Percentiles rank a stretch among this genome's conserved stretches.
These are phyloP conservation scores for Cryptococcus sp. DNA, from an alignment of 1,284 basidiomycete species.

Conservation along the genomic window DNA sequence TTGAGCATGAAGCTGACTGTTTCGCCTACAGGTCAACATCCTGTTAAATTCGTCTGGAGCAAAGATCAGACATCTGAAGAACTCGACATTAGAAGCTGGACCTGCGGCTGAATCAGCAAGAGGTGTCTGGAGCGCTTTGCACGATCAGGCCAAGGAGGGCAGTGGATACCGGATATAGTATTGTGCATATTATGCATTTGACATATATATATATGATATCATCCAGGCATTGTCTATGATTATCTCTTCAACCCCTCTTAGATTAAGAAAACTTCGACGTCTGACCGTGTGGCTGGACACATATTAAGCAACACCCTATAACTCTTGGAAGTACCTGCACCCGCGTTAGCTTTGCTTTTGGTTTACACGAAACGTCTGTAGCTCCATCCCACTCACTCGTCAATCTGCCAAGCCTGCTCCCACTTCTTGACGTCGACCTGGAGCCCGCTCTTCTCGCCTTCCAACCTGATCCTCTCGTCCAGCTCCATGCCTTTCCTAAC, in stretches of 20 bases:
- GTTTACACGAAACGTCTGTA: no score
- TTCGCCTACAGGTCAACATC: slow-evolving; percentile 35
- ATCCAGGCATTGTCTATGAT: no score
- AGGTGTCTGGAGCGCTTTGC: slow-evolving; percentile 51
- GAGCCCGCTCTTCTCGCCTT: slow-evolving; percentile 66
- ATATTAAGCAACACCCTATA: not conserved
- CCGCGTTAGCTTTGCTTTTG: no score
- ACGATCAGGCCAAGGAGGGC: slow-evolving; percentile 39
- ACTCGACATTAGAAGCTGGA: slow-evolving; percentile 48
- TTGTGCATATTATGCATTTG: not conserved
- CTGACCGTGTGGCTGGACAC: no score
- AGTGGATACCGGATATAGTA: slow-evolving; percentile 49
- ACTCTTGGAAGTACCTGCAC: not conserved
- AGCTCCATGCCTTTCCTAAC: slow-evolving; percentile 77
- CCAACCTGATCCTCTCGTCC: slow-evolving; percentile 69
- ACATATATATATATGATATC: slow-evolving; percentile 2
- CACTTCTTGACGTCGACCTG: slow-evolving; percentile 75
- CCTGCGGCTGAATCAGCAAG: slow-evolving; percentile 49
- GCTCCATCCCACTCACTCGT: slow-evolving; percentile 60
- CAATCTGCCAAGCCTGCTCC: slow-evolving; percentile 92
- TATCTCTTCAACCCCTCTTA: no score
- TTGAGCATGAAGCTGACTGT: no score
- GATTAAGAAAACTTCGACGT: no score
- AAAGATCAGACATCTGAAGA: slow-evolving; percentile 52
- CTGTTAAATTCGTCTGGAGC: slow-evolving; percentile 51